These are phyloP conservation scores for Leishmania braziliensis DNA, from an alignment of 208 protist species.

Conservation along the genomic window DNA sequence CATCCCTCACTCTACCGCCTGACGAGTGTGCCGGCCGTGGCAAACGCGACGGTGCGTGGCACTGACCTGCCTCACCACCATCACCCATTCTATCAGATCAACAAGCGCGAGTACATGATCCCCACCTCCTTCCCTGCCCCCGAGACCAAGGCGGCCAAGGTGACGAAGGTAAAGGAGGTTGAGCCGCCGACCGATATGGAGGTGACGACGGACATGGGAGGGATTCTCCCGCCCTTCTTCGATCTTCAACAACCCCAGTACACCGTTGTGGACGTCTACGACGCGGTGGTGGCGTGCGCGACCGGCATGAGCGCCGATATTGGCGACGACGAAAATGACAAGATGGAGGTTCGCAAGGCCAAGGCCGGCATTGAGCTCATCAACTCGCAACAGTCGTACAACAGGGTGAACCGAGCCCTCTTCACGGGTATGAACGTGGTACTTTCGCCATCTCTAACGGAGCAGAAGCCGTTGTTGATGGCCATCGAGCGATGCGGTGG, in stretches of 20 bases:
- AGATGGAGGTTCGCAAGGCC: constrained; percentile 42
- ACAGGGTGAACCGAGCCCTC: constrained; percentile 70
- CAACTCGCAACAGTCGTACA: constrained; percentile 56
- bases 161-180: constrained; percentile 4
- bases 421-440: constrained; percentile 74
- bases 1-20: constrained; percentile 74
- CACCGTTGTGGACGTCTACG: constrained; percentile 69
- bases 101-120: constrained; percentile 78
- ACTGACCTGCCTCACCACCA: constrained; percentile 80
- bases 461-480: constrained; percentile 30
- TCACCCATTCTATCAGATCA: constrained; percentile 88
- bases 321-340: constrained; percentile 55
- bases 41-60: constrained; percentile 64
- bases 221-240: constrained; percentile 71
- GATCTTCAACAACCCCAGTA: constrained; percentile 54
- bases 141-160: constrained; percentile 22
- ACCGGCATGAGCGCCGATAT: constrained; percentile 23
- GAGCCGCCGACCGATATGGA: constrained; percentile 28
- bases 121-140: constrained; percentile 63
- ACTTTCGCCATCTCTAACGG: constrained; percentile 60
- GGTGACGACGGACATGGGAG: constrained; percentile 20
- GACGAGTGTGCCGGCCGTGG: constrained; percentile 69
- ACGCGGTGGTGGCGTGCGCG: constrained; percentile 51
- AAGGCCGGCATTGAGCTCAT: constrained; percentile 67
- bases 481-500: constrained; percentile 69